These are phyloP conservation scores for Calonectria pseudoreteaudii DNA, from an alignment of 2,329 filamentous ascomycete genomes.

Conservation along the genomic window DNA sequence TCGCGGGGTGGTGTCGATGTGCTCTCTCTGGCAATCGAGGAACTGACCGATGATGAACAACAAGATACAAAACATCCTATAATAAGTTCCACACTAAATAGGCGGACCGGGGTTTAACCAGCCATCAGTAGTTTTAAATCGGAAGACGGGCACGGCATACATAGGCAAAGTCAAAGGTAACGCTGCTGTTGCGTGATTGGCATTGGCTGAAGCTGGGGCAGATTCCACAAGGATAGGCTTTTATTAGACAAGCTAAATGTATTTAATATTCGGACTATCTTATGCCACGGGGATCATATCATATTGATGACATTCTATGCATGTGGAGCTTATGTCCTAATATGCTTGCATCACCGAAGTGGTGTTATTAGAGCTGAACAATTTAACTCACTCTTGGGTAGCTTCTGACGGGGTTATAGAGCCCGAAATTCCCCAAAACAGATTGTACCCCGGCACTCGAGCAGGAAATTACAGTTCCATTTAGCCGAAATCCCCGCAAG, in stretches of 20 bases:
- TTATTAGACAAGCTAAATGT: not conserved
- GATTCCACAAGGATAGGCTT: not conserved
- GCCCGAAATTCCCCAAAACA: not conserved
- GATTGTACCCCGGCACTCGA: not conserved
- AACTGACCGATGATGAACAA: not conserved
- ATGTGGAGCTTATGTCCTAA: too few relatives aligned
- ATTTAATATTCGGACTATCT: not conserved
- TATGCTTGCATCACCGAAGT: too few relatives aligned
- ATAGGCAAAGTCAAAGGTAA: not conserved
- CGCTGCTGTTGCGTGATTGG: not conserved
- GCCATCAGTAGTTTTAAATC: not conserved
- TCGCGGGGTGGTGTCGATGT: not conserved
- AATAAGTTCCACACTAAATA: not conserved
- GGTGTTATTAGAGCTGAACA: not conserved
- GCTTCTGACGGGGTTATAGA: not conserved
- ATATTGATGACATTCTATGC: too few relatives aligned
- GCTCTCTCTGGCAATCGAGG: not conserved
- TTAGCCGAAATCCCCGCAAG: constrained; percentile 13
- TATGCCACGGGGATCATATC: not conserved
- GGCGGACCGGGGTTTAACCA: too few relatives aligned
- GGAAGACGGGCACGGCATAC: not conserved
- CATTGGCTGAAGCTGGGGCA: not conserved
- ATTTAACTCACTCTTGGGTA: not conserved
- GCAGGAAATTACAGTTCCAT: constrained; percentile 7
- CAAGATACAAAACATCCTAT: not conserved